Base-by-base conservation (phyloP, 768 basidiomycete species). In the Boletus eberwhitei region DNA sequence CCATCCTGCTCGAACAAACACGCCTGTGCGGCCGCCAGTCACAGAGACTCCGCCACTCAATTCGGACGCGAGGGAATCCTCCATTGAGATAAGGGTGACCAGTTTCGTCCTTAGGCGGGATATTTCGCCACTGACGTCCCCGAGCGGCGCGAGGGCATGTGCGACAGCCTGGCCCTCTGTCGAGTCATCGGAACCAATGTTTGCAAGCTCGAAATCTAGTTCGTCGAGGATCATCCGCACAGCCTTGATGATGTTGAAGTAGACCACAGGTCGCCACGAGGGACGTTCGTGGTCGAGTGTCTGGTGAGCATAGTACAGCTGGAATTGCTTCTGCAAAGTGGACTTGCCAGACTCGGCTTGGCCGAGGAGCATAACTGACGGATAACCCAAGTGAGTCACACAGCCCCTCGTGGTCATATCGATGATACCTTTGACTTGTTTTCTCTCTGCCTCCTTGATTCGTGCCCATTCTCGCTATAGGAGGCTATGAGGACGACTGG, bases 311-410 rank as follows among this genome's bases (percentile, higher is more conserved):
- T 90, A 90, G 71, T 84, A 86, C 1, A 91, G 77, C 64, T 92
- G 88, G 64, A 92, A 89, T 68, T 92, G 89, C 64, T 91, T 91
- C 64, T 87, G 87, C 13, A 92, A 77, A 3, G 90, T 92, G 2
- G 88, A 90, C 71, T 93, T 93, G 36, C 88, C 88, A 47, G 83
- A 84, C 68, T 88, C 88, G 55, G 88, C 87, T 64, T 91, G 88
- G 17, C 88, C 88, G 31, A 91, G 78, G 9, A 90, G 77, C 74
- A 90, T 82, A 35, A 89, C 86, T 87, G 59, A 4, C 21, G 50
- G 12, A 44, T 24, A 48, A 13, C 24, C 7, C 31, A 13, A 19
- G 55, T 52, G 57, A 68, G 59, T 31, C 12, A 5, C 19, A 19
- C 29, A 42, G 38, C 32, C 29, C 16, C 8, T 17, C 8, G 56